A percentile compares a stretch with the other conserved stretches of the same genome.
These are phyloP conservation scores for Populus simonii DNA, from an alignment of 345 rosid species.

Conservation along the genomic window DNA sequence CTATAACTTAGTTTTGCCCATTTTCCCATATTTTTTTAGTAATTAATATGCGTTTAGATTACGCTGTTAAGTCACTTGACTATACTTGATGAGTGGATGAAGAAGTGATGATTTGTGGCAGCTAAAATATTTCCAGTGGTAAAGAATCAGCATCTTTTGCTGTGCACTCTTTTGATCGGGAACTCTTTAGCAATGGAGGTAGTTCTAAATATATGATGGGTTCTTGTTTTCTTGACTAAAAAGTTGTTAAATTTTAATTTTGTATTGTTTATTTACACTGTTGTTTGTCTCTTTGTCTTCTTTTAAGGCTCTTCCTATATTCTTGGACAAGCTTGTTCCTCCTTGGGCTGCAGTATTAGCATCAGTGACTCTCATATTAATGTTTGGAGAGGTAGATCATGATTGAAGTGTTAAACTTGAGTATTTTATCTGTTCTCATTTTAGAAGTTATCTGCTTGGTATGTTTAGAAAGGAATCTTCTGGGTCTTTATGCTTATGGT, in stretches of 20 bases:
- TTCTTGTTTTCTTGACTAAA: not conserved
- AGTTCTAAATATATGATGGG: not conserved
- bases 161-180: conserved; percentile 88
- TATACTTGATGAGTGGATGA: not conserved
- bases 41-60: too few relatives aligned
- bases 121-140: conserved; percentile 91
- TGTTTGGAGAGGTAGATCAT: conserved; percentile 78
- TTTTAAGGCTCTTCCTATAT: conserved; percentile 74
- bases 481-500: conserved; percentile 1
- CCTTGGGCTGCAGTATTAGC: conserved; percentile 73
- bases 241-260: too few relatives aligned
- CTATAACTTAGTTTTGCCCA: too few relatives aligned
- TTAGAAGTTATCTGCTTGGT: not conserved
- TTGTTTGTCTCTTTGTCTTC: conserved; percentile 2
- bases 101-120: conserved; percentile 24
- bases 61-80: too few relatives aligned
- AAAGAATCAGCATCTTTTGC: conserved; percentile 87
- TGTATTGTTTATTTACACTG: not conserved
- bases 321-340: conserved; percentile 79
- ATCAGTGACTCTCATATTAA: conserved; percentile 77
- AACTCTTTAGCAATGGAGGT: conserved; percentile 98
- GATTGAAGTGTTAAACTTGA: not conserved
- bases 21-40: not conserved
- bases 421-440: not conserved
- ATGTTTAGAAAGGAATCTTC: not conserved